Evolutionary conservation across 2,329 filamentous ascomycete species (phyloP), one percentile per base, ranked within the genome.

Genomic region (Calycina herbarum): DNA sequence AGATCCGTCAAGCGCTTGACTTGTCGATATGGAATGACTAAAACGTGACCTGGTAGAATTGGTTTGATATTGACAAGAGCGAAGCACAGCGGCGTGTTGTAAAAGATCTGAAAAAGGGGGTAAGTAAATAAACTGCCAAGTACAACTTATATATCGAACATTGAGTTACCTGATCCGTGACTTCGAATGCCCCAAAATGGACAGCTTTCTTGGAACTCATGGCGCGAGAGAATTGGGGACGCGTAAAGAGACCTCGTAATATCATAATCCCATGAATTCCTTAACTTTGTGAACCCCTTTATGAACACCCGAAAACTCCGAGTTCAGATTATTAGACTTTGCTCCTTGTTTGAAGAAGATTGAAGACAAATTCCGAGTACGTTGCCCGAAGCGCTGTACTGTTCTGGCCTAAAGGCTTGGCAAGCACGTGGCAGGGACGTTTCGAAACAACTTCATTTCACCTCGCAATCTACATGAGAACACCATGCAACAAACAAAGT

Each of bases 51-150:
- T 0, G 94, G 93, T 1, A 97, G 85, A 45, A 99, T 86, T 29
- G 95, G 95, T 79, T 97, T 97, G 76, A 98, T 87, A 80, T 99
- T 99, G 65, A 98, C 94, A 68, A 98, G 84, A 63, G 92, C 93
- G 80, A 93, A 97, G 72, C 89, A 92, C 73, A 90, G 84, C 0
- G 86, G 83, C 1, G 94, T 96, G 70, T 83, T 83, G 78, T 96
- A 86, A 82, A 98, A 98, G 81, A 97, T 92, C 91, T 97, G 1
- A 64, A 33, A 48, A 48, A 57, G 27, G 35, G 57, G 67, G 15
- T 17, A 42, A 17, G 20, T 13, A 42, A 8, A 33, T 27, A 31
- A 57, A 57, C 24, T 7, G 31, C 17, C 40, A 24, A 5, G 7
- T 5, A 45, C 27, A 7, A 3, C 10, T 5, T 51, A 15, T 51